Percentiles rank a stretch among this genome's conserved stretches.
phyloP scores from a whole-genome alignment of 306 rosid genomes.

The Casuarina cunninghamiana region DNA sequence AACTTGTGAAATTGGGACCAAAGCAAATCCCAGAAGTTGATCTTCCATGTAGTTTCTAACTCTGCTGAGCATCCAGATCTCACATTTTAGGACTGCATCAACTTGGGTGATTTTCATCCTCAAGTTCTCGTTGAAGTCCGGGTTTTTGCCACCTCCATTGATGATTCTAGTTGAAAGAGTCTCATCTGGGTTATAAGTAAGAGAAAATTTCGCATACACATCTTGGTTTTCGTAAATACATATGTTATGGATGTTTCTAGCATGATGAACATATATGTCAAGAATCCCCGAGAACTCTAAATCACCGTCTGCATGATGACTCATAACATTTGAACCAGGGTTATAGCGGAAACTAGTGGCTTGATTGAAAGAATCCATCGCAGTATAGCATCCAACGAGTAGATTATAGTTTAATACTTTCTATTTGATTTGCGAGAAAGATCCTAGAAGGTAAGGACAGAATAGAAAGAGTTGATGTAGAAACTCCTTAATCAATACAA shows the following conservation, averaged over 20 bases:
- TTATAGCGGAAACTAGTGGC: constrained; percentile 57
- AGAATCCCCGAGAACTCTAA: constrained; percentile 62
- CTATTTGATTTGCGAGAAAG: constrained; percentile 20
- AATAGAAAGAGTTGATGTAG: constrained; percentile 20
- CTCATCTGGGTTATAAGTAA: constrained; percentile 86
- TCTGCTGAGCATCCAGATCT: constrained; percentile 94
- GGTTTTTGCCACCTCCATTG: constrained; percentile 80
- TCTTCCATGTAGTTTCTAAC: constrained; percentile 77
- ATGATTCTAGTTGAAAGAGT: constrained; percentile 67
- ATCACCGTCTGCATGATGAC: constrained; percentile 32
- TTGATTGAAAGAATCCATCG: constrained; percentile 72
- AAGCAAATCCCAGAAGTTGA: constrained; percentile 85
- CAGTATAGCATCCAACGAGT: background rate
- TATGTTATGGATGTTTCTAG: constrained; percentile 85
- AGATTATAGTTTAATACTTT: background rate
- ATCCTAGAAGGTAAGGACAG: constrained; percentile 1
- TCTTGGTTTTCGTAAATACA: constrained; percentile 95
- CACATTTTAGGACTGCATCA: constrained; percentile 87
- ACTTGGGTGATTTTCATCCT: constrained; percentile 65
- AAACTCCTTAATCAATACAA: constrained; percentile 21
- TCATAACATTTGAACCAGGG: constrained; percentile 39
- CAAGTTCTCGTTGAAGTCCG: constrained; percentile 73
- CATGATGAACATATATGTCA: constrained; percentile 83
- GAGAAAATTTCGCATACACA: constrained; percentile 90
- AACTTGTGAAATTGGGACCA: constrained; percentile 71